These are phyloP conservation scores for Mycena olivaceomarginata DNA, from an alignment of 768 basidiomycete genomes.

Conservation along the genomic window DNA sequence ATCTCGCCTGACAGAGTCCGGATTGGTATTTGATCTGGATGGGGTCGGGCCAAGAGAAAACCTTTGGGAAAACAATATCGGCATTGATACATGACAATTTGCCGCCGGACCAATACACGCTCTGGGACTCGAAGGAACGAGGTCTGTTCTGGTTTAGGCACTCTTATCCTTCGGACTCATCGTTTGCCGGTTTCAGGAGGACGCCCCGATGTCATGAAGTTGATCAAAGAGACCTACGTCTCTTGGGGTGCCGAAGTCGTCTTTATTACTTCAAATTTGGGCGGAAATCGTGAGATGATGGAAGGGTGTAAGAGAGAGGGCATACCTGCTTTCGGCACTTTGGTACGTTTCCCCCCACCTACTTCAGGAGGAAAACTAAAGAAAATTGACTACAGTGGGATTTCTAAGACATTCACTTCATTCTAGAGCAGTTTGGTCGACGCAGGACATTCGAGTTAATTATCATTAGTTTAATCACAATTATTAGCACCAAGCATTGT, in stretches of 20 bases:
- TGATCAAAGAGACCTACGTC: slow-evolving; percentile 83
- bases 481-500: no score
- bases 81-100: slow-evolving; percentile 81
- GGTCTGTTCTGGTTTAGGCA: slow-evolving; percentile 56
- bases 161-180: background rate
- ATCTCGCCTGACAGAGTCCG: slow-evolving; percentile 58
- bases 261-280: slow-evolving; percentile 88
- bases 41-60: slow-evolving; percentile 90
- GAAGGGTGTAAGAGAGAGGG: slow-evolving; percentile 84
- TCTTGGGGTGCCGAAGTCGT: slow-evolving; percentile 90
- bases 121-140: slow-evolving; percentile 88
- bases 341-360: slow-evolving; percentile 4
- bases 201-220: slow-evolving; percentile 86
- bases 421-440: background rate
- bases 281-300: slow-evolving; percentile 90
- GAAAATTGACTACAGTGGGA: slow-evolving; percentile 77
- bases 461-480: no score
- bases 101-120: slow-evolving; percentile 79
- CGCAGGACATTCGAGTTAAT: no score
- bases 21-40: slow-evolving; percentile 86
- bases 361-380: background rate
- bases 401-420: slow-evolving; percentile 60
- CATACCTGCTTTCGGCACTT: slow-evolving; percentile 78
- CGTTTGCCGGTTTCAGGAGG: slow-evolving; percentile 62
- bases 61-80: slow-evolving; percentile 88